These are phyloP conservation scores for Cercophora samala DNA, from an alignment of 495 filamentous ascomycete genomes.

Conservation along the genomic window DNA sequence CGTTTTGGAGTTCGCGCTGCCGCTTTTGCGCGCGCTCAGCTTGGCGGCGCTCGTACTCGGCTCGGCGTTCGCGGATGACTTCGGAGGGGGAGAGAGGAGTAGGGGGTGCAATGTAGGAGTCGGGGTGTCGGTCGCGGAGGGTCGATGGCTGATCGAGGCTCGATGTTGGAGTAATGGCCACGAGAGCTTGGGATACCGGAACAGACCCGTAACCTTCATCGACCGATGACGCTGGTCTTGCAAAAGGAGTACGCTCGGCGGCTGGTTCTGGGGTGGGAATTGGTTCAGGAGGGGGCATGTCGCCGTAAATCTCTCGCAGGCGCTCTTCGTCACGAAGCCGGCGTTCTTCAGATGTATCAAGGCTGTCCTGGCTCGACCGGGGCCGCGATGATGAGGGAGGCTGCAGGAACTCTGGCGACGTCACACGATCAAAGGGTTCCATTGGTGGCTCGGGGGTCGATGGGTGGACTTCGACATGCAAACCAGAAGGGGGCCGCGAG, in stretches of 20 bases:
- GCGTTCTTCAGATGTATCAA: constrained; percentile 32
- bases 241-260: constrained; percentile 2
- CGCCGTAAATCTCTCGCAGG: constrained; percentile 53
- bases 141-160: constrained; percentile 5
- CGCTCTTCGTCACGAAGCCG: constrained; percentile 48
- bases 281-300: constrained; percentile 29
- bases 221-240: not conserved
- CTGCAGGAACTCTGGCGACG: constrained; percentile 11
- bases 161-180: not conserved
- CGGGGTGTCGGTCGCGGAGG: constrained; percentile 26
- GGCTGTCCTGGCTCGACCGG: constrained; percentile 19
- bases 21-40: not conserved
- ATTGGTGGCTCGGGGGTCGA: constrained; percentile 12
- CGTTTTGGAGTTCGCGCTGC: constrained; percentile 27
- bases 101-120: constrained; percentile 28
- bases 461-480: constrained; percentile 22
- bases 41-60: constrained; percentile 4
- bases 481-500: constrained; percentile 14
- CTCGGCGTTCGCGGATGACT: constrained; percentile 20
- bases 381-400: not conserved
- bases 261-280: constrained; percentile 5
- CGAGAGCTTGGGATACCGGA: constrained; percentile 6
- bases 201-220: not conserved
- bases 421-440: constrained; percentile 5
- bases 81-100: constrained; percentile 26